Base-by-base conservation (phyloP, 768 basidiomycete species). In the Trametes cinnabarina region DNA sequence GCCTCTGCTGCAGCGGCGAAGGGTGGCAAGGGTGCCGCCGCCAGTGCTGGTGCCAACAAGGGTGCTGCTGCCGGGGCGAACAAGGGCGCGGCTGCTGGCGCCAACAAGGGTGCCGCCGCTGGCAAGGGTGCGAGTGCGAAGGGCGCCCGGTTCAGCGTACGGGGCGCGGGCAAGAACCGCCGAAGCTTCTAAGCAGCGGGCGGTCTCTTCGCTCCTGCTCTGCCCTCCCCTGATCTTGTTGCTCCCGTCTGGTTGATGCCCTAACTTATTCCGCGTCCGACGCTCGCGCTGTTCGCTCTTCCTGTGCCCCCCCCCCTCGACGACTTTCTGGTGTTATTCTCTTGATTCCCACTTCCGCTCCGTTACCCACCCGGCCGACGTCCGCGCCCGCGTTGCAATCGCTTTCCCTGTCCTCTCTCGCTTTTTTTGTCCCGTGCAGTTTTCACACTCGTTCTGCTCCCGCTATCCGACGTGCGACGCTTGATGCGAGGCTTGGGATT, bases 1-100 rank as follows among this genome's bases (percentile, higher is more conserved):
- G 34, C 42, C 37, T 8, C 37, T n/a, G 37, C 37, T 51, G 60
- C 54, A 37, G 37, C 14, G 5, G 5, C 11, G 37, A 57, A 53
- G 32, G 61, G 42, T 59, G 70, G 58, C 48, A 72, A 74, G 56
- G 87, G 85, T 41, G 83, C 87, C 67, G 86, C 89, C 65, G 74
- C 73, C 60, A 62, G 80, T 76, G 40, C 61, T 51, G 14, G 39
- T 41, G 52, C 59, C 19, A 23, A 35, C 34, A 61, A 41, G 51
- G 20, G 50, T 44, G 60, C 35, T n/a, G 61, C 55, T 40, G 35
- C 55, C 26, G 52, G n/a, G 17, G 51, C 55, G 22, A 26, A 46
- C 48, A 51, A 58, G 54, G 52, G 51, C 40, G 44, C 46, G 9
- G 25, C 55, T 20, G 43, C 54, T 14, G 7, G 7, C 25, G 50